phyloP scores from a whole-genome alignment of 2,329 filamentous ascomycete species.

The Pleurostoma richardsiae region DNA sequence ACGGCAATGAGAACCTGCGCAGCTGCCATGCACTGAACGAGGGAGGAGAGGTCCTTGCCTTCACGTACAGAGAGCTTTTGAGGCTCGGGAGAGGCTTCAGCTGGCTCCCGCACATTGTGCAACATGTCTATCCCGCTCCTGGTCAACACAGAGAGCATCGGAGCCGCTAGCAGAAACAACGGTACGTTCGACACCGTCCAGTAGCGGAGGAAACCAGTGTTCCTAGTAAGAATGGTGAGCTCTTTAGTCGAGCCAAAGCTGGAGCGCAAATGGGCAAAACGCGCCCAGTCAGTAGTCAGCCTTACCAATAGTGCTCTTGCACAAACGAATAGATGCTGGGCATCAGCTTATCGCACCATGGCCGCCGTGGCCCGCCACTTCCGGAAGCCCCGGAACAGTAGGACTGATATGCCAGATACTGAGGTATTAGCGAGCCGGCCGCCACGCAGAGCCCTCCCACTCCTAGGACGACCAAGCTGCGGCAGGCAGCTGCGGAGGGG shows the following conservation, averaged over 20 bases:
- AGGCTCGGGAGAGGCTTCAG: not conserved
- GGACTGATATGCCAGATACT: constrained; percentile 66
- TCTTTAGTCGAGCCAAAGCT: not conserved
- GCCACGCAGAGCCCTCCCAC: constrained; percentile 65
- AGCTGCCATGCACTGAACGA: constrained; percentile 57
- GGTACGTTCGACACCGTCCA: constrained; percentile 86
- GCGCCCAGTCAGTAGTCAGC: constrained; percentile 3
- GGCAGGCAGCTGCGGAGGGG: constrained; percentile 31
- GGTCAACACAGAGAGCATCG: constrained; percentile 66
- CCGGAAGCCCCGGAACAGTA: constrained; percentile 51
- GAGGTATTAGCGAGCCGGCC: constrained; percentile 64
- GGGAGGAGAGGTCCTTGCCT: constrained; percentile 11
- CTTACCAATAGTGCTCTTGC: constrained; percentile 84
- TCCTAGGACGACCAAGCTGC: constrained; percentile 53
- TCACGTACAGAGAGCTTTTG: not conserved
- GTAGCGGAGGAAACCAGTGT: constrained; percentile 81
- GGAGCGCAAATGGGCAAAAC: not conserved
- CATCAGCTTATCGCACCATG: constrained; percentile 70
- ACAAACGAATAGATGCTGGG: constrained; percentile 93
- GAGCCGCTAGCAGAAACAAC: constrained; percentile 77
- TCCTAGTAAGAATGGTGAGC: constrained; percentile 50
- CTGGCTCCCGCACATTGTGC: constrained; percentile 7
- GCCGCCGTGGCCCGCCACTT: constrained; percentile 33
- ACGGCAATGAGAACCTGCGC: constrained; percentile 68
- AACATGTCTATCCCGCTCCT: constrained; percentile 48